Evolutionary conservation across 176 grass and related monocot genomes (phyloP), one percentile per base, ranked within the genome.

Genomic region (Musa beccarii): DNA sequence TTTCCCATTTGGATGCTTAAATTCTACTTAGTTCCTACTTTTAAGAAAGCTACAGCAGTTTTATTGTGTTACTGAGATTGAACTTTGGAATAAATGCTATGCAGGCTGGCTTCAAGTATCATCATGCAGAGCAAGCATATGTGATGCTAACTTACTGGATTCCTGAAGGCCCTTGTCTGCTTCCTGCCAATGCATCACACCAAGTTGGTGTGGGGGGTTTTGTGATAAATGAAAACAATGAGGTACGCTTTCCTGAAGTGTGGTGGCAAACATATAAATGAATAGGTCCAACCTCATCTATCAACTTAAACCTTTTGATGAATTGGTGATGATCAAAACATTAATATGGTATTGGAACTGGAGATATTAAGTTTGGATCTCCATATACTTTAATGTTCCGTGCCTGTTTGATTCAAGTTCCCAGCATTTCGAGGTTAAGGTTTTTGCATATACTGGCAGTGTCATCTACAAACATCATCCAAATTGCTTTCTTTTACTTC

Each of bases 131-230:
- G 82, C 81, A 99, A 84, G 68, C 88, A 8, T 99, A 99, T 75
- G 22, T 99, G 52, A 99, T 99, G 95, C 63, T 99, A 74, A 99
- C 95, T 21, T 93, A 94, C 75, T 99, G 95, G 95, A 87, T 99
- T 82, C 95, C 95, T 8, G 88, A 94, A 22, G 90, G 86, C 59
- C 88, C 90, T 28, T 87, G 81, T 43, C n/a, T 99, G 69, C 95
- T 98, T 81, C 95, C 95, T 23, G 90, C 88, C 49, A 99, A 94
- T 71, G 95, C 95, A 63, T 99, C 95, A 14, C 88, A 99, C 81
- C 95, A 99, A 82, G 95, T 99, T 76, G 95, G 95, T 25, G 86
- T 99, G 49, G 90, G 95, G 2, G 88, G 95, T 3, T 99, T 99
- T 80, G 90, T 91, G 43, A 84, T 99, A 76, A 99, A 94, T 63